Percentiles rank a stretch among this genome's conserved stretches.
These are phyloP conservation scores for Mallotus nudiflorus DNA, from an alignment of 345 rosid species.

Conservation along the genomic window DNA sequence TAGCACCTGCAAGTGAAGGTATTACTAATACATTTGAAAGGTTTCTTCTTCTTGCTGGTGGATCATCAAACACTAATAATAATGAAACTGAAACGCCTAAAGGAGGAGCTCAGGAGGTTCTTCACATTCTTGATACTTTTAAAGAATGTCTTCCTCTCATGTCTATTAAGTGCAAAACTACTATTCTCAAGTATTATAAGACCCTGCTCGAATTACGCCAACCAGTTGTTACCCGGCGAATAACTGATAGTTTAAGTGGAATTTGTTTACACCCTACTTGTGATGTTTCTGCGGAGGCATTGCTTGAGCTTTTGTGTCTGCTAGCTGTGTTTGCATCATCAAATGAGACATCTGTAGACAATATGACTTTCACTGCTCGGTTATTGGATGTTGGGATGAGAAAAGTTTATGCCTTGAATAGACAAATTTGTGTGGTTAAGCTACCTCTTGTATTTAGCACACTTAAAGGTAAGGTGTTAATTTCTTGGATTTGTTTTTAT, in stretches of 20 bases:
- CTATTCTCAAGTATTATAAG: slow-evolving; percentile 62
- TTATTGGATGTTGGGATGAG: slow-evolving; percentile 73
- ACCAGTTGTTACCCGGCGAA: slow-evolving; percentile 63
- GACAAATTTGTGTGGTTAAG: slow-evolving; percentile 64
- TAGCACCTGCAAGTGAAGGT: slow-evolving; percentile 71
- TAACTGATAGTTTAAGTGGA: slow-evolving; percentile 67
- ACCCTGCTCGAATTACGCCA: slow-evolving; percentile 58
- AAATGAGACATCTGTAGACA: slow-evolving; percentile 66
- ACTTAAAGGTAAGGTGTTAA: slow-evolving; percentile 61
- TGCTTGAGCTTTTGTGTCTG: slow-evolving; percentile 61
- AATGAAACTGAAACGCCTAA: slow-evolving; percentile 51
- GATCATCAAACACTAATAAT: slow-evolving; percentile 43
- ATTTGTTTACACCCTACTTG: slow-evolving; percentile 53
- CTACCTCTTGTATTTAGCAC: slow-evolving; percentile 71
- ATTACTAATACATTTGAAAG: slow-evolving; percentile 58
- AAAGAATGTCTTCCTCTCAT: slow-evolving; percentile 79
- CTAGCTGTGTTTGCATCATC: slow-evolving; percentile 54
- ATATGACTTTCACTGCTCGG: slow-evolving; percentile 70
- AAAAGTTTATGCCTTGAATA: slow-evolving; percentile 61
- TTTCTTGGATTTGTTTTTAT: neutral
- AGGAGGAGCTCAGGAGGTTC: slow-evolving; percentile 86
- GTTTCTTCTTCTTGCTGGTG: slow-evolving; percentile 66
- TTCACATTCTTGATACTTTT: slow-evolving; percentile 61
- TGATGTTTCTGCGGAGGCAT: slow-evolving; percentile 62
- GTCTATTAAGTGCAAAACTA: slow-evolving; percentile 52